A percentile compares a stretch with the other conserved stretches of the same genome.
phyloP scores from a whole-genome alignment of 2,329 filamentous ascomycete species.

The Trichophaea hybrida region DNA sequence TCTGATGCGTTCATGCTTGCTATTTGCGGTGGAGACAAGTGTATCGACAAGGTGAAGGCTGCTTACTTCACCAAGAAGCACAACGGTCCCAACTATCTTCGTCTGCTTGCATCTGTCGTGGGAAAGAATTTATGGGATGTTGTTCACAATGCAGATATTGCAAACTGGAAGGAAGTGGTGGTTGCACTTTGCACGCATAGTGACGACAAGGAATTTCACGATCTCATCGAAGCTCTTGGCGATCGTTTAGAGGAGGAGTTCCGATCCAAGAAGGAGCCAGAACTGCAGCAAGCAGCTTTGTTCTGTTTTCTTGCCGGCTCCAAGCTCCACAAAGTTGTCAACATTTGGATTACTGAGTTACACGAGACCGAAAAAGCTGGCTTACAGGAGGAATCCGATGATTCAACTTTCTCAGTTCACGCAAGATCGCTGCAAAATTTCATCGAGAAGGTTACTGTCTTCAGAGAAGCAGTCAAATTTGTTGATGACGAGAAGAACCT shows the following conservation, averaged over 20 bases:
- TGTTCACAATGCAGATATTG: slow-evolving; percentile 85
- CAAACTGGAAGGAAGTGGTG: slow-evolving; percentile 95
- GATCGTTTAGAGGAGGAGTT: slow-evolving; percentile 68
- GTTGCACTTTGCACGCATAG: slow-evolving; percentile 91
- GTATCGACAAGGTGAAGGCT: slow-evolving; percentile 84
- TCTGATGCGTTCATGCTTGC: slow-evolving; percentile 97
- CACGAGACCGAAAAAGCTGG: slow-evolving; percentile 52
- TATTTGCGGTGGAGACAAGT: slow-evolving; percentile 84
- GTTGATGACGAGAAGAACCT: slow-evolving; percentile 59
- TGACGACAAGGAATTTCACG: slow-evolving; percentile 76
- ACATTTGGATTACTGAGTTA: slow-evolving; percentile 84
- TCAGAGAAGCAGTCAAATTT: slow-evolving; percentile 88
- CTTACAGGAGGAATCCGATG: slow-evolving; percentile 52
- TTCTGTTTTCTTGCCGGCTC: slow-evolving; percentile 95
- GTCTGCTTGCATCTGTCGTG: slow-evolving; percentile 79
- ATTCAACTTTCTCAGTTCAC: slow-evolving; percentile 83
- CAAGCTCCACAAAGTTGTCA: slow-evolving; percentile 92
- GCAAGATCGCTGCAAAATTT: slow-evolving; percentile 78
- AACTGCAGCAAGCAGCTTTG: slow-evolving; percentile 67
- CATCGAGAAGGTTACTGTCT: slow-evolving; percentile 96
- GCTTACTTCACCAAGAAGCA: slow-evolving; percentile 76
- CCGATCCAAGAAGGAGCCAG: slow-evolving; percentile 40
- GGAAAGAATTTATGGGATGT: slow-evolving; percentile 97
- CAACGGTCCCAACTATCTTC: slow-evolving; percentile 77
- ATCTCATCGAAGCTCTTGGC: slow-evolving; percentile 86